Evolutionary conservation across 306 rosid genomes (phyloP).

Genomic region (Abrus pulchellus): DNA sequence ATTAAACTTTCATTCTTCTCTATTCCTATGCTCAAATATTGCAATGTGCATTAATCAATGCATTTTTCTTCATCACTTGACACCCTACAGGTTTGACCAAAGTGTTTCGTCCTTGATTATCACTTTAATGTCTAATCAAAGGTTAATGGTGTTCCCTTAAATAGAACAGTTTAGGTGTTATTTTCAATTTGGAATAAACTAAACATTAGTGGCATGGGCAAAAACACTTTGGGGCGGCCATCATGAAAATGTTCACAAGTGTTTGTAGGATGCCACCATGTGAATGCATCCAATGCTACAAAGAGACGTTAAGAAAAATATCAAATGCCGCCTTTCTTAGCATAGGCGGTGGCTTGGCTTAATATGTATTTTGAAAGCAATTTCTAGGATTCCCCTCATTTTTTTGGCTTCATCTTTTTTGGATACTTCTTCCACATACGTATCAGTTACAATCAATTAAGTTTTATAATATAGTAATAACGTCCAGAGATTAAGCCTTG

Average conservation of each 20-base stretch:
- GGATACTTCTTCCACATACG: conserved; percentile 10
- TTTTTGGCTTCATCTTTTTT: background rate
- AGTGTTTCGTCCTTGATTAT: conserved; percentile 18
- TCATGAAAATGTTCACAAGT: conserved; percentile 42
- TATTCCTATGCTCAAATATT: background rate
- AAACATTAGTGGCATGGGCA: conserved; percentile 8
- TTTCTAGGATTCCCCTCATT: conserved; percentile 48
- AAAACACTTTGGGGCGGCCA: conserved; percentile 42
- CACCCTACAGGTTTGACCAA: conserved; percentile 21
- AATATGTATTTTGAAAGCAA: conserved; percentile 17
- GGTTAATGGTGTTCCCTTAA: conserved; percentile 45
- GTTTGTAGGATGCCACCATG: conserved; percentile 46
- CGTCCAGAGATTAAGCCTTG: background rate
- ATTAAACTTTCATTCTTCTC: background rate
- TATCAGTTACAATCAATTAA: conserved; percentile 20
- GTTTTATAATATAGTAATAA: conserved; percentile 13
- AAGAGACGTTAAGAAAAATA: conserved; percentile 45
- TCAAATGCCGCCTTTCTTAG: conserved; percentile 50
- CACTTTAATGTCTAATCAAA: conserved; percentile 34
- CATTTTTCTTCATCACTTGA: background rate
- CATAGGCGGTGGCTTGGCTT: conserved; percentile 2
- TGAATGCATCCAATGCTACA: conserved; percentile 46
- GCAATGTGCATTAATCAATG: conserved; percentile 9
- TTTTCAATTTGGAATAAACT: background rate
- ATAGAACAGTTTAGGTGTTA: conserved; percentile 28